phyloP scores from a whole-genome alignment of 1,284 basidiomycete genomes.

The Pascua guehoae region DNA sequence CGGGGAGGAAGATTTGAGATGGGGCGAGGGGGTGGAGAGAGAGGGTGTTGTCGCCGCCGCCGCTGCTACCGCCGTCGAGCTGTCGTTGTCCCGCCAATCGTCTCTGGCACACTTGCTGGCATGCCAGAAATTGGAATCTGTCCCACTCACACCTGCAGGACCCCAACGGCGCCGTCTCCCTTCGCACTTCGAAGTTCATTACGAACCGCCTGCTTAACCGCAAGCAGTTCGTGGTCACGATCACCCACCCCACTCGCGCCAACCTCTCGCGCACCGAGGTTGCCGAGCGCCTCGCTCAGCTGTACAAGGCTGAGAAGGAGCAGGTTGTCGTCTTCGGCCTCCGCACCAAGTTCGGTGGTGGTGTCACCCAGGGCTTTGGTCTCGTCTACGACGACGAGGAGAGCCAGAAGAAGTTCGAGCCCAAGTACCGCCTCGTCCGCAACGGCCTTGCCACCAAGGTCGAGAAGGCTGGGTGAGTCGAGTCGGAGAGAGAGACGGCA shows the following conservation, averaged over 20 bases:
- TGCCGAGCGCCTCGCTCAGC: conserved; percentile 80
- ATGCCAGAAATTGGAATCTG: neutral
- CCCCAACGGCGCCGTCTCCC: conserved; percentile 84
- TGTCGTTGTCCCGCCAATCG: too few species aligned
- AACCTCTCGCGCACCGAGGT: conserved; percentile 94
- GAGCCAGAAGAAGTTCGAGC: conserved; percentile 94
- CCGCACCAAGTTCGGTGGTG: conserved; percentile 98
- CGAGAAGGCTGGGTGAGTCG: conserved; percentile 60
- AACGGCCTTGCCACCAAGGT: conserved; percentile 74
- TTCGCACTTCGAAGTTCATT: conserved; percentile 99
- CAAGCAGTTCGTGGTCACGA: conserved; percentile 80
- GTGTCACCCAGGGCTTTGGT: conserved; percentile 93
- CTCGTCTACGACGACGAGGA: conserved; percentile 97
- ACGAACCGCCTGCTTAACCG: conserved; percentile 97
- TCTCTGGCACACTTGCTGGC: neutral
- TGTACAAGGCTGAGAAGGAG: conserved; percentile 64
- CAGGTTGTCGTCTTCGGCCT: conserved; percentile 59
- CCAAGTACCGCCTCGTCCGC: conserved; percentile 89
- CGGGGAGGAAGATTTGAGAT: neutral
- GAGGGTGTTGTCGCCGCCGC: too few species aligned
- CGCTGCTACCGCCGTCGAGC: neutral
- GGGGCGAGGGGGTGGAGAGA: too few species aligned
- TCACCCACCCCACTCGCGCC: conserved; percentile 91
- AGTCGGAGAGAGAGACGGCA: too few species aligned
- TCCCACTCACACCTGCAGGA: conserved; percentile 51